Percentiles rank a stretch among this genome's conserved stretches.
phyloP scores from a whole-genome alignment of 2,329 filamentous ascomycete genomes.

The Ophiostoma novo-ulmi region DNA sequence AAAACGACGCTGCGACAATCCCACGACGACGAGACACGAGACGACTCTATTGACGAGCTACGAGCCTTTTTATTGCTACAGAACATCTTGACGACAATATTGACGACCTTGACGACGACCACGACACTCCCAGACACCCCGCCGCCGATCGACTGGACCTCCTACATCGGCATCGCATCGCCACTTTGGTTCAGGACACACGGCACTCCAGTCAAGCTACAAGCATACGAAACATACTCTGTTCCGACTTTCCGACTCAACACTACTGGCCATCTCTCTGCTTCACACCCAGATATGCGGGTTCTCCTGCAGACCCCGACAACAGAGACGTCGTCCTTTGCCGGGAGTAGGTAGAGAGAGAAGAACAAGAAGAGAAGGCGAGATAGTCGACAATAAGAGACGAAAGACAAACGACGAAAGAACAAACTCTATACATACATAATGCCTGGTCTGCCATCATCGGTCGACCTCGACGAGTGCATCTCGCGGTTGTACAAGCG shows the following conservation, averaged over 20 bases:
- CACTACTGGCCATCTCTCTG: background rate
- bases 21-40: background rate
- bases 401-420: background rate
- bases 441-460: conserved; percentile 52
- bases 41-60: background rate
- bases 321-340: conserved; percentile 31
- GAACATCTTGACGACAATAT: background rate
- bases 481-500: conserved; percentile 96
- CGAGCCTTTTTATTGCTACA: background rate
- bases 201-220: background rate
- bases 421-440: background rate
- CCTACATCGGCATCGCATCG: conserved; percentile 10
- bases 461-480: conserved; percentile 97
- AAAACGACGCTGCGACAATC: background rate
- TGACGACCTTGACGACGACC: background rate
- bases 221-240: background rate
- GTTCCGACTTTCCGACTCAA: background rate
- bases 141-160: background rate
- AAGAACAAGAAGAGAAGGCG: background rate
- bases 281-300: conserved; percentile 29
- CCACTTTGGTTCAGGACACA: background rate
- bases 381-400: background rate
- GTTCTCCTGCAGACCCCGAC: conserved; percentile 30
- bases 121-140: background rate
- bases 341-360: conserved; percentile 27